These are phyloP conservation scores for Cladophialophora exuberans DNA, from an alignment of 2,329 filamentous ascomycete genomes.

Conservation along the genomic window DNA sequence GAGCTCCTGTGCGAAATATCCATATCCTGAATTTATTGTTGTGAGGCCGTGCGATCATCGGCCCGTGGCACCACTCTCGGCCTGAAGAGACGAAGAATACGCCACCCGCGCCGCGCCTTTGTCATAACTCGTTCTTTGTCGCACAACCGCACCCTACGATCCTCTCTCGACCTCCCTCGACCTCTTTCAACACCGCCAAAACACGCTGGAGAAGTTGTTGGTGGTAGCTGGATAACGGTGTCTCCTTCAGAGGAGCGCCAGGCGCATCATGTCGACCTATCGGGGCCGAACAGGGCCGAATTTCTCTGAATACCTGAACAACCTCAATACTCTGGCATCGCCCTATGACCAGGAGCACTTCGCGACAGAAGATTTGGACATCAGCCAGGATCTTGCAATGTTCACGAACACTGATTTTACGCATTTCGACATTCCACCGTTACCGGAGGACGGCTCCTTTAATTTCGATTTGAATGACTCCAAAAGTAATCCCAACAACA, in stretches of 20 bases:
- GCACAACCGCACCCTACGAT: neutral
- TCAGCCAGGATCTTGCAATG: slow-evolving; percentile 73
- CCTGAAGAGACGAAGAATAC: neutral
- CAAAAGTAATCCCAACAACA: slow-evolving; percentile 23
- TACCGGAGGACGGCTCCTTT: slow-evolving; percentile 31
- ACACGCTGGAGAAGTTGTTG: neutral
- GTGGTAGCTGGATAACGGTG: neutral
- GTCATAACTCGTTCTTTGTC: slow-evolving; percentile 20
- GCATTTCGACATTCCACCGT: slow-evolving; percentile 65
- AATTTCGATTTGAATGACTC: slow-evolving; percentile 31
- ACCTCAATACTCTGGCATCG: slow-evolving; percentile 73
- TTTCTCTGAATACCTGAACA: slow-evolving; percentile 85
- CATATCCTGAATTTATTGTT: no score
- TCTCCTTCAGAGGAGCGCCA: neutral
- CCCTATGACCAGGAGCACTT: slow-evolving; percentile 64
- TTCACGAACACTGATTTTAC: slow-evolving; percentile 85
- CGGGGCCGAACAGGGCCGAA: slow-evolving; percentile 77
- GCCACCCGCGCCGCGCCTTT: slow-evolving; percentile 7
- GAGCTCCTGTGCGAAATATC: no score
- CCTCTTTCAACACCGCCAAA: neutral
- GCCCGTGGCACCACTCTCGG: no score
- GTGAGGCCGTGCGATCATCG: no score
- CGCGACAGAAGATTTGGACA: slow-evolving; percentile 63
- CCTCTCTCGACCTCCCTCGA: neutral
- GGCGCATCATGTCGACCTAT: slow-evolving; percentile 67